Percentiles rank a stretch among this genome's conserved stretches.
These are phyloP conservation scores for Extremus antarcticus DNA, from an alignment of 495 filamentous ascomycete species.

Conservation along the genomic window DNA sequence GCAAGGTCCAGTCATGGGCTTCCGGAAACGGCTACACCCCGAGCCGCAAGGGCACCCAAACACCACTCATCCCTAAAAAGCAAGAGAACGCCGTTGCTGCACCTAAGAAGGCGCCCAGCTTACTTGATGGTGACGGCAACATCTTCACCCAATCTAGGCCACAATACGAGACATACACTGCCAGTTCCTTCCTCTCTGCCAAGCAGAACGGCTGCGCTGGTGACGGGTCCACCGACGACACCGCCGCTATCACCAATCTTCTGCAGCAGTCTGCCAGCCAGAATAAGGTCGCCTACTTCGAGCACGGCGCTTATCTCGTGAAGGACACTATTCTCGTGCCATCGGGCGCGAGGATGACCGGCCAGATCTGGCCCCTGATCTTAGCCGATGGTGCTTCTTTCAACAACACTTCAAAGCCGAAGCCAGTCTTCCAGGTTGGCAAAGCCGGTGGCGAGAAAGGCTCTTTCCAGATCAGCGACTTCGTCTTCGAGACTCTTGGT, in stretches of 20 bases:
- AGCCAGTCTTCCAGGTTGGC: constrained; percentile 56
- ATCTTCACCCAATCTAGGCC: constrained; percentile 60
- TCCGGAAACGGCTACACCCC: constrained; percentile 44
- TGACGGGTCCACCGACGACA: constrained; percentile 63
- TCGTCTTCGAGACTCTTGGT: constrained; percentile 52
- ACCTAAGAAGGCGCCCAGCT: constrained; percentile 30
- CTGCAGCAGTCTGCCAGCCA: constrained; percentile 30
- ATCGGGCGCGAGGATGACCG: constrained; percentile 29
- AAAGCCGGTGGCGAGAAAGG: constrained; percentile 31
- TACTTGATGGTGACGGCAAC: constrained; percentile 35
- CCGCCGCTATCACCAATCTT: constrained; percentile 36
- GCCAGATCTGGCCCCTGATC: constrained; percentile 51
- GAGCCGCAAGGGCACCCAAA: constrained; percentile 31
- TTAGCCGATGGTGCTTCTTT: constrained; percentile 52
- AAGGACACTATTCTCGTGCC: constrained; percentile 31
- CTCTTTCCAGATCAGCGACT: constrained; percentile 46
- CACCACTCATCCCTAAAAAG: no score
- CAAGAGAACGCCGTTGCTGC: constrained; percentile 22
- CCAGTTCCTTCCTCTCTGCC: constrained; percentile 48
- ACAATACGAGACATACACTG: constrained; percentile 46
- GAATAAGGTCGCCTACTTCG: constrained; percentile 39
- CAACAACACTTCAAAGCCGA: constrained; percentile 48
- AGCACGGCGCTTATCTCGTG: constrained; percentile 33
- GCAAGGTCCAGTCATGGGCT: constrained; percentile 42
- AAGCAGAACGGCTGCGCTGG: constrained; percentile 51